A percentile compares a stretch with the other conserved stretches of the same genome.
Evolutionary conservation across 768 basidiomycete species (phyloP).

Genomic region (Boletellus emodensis): DNA sequence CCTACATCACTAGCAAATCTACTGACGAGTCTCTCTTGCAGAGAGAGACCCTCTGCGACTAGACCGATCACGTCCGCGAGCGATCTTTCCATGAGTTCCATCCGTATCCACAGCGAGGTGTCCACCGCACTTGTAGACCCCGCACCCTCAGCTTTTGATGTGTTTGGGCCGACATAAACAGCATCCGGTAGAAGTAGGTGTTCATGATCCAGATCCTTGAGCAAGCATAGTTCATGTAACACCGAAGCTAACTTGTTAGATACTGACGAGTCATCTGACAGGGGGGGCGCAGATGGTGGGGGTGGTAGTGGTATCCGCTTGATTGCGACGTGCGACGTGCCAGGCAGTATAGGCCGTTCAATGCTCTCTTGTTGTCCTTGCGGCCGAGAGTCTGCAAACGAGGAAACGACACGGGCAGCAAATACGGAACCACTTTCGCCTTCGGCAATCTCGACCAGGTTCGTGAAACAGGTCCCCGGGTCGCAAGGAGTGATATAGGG

Average conservation of each 20-base stretch:
- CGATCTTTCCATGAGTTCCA: slow-evolving; percentile 89
- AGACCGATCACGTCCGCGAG: slow-evolving; percentile 75
- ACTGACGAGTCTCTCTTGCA: slow-evolving; percentile 68
- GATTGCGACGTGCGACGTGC: slow-evolving; percentile 60
- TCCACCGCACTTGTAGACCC: slow-evolving; percentile 29
- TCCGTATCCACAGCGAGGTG: slow-evolving; percentile 76
- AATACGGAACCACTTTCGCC: slow-evolving; percentile 78
- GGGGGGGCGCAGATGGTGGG: slow-evolving; percentile 28
- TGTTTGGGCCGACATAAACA: slow-evolving; percentile 57
- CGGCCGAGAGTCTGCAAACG: slow-evolving; percentile 5
- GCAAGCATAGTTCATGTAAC: slow-evolving; percentile 53
- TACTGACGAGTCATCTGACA: slow-evolving; percentile 31
- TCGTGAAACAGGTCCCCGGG: slow-evolving; percentile 59
- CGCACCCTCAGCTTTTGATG: slow-evolving; percentile 28
- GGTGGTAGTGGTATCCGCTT: slow-evolving; percentile 61
- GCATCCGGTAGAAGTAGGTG: slow-evolving; percentile 66
- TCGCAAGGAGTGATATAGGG: slow-evolving; percentile 65
- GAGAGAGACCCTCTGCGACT: slow-evolving; percentile 53
- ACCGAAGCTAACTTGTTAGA: slow-evolving; percentile 64
- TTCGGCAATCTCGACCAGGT: slow-evolving; percentile 76
- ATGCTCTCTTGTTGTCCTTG: not conserved
- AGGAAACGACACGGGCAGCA: slow-evolving; percentile 34
- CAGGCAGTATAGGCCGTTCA: slow-evolving; percentile 25
- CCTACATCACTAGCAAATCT: slow-evolving; percentile 76
- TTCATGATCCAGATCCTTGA: slow-evolving; percentile 54